Evolutionary conservation across 1,284 basidiomycete species (phyloP).

Genomic region (Naganishia sp.): DNA sequence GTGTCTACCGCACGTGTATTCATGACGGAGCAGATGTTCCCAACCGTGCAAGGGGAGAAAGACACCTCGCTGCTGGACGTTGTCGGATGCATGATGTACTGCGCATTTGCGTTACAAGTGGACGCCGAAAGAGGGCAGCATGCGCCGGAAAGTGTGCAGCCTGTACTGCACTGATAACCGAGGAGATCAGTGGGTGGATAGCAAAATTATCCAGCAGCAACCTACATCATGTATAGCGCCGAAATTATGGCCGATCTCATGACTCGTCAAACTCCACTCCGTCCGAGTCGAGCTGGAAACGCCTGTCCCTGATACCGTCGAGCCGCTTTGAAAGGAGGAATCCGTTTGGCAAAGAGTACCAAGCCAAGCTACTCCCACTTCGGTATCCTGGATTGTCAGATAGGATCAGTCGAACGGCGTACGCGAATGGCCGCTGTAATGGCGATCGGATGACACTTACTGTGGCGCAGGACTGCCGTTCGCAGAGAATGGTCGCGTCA

Average conservation of each 20-base stretch:
- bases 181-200: not conserved
- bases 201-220: slow-evolving; percentile 35
- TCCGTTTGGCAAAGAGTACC: slow-evolving; percentile 69
- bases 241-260: slow-evolving; percentile 87
- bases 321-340: slow-evolving; percentile 57
- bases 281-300: slow-evolving; percentile 68
- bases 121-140: slow-evolving; percentile 72
- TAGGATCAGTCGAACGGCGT: not conserved
- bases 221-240: slow-evolving; percentile 77
- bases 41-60: slow-evolving; percentile 78
- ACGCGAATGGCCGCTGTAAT: not conserved
- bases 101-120: slow-evolving; percentile 66
- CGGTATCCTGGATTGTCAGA: slow-evolving; percentile 48
- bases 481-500: slow-evolving; percentile 25
- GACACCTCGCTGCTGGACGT: slow-evolving; percentile 65
- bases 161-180: slow-evolving; percentile 61
- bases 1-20: slow-evolving; percentile 56
- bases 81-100: slow-evolving; percentile 79
- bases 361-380: slow-evolving; percentile 89
- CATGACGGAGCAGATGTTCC: slow-evolving; percentile 73
- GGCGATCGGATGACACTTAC: slow-evolving; percentile 1
- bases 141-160: slow-evolving; percentile 61
- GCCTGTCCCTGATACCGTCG: slow-evolving; percentile 74
- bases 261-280: slow-evolving; percentile 73
- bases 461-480: slow-evolving; percentile 34